A percentile compares a stretch with the other conserved stretches of the same genome.
Evolutionary conservation across 2,329 filamentous ascomycete genomes (phyloP).

Genomic region (Cercospora sesami): DNA sequence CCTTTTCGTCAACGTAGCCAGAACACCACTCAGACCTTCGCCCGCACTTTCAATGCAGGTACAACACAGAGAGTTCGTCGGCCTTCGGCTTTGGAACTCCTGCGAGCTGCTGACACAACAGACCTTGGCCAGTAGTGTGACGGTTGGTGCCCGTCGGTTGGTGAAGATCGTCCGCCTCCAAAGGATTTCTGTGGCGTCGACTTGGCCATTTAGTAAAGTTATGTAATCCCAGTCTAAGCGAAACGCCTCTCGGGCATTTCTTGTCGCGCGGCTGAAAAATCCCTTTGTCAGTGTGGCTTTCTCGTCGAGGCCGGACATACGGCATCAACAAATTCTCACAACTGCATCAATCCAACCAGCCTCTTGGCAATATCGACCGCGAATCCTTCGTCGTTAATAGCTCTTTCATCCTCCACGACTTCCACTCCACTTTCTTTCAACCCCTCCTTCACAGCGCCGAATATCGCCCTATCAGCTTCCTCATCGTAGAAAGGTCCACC

Average conservation of each 20-base stretch:
- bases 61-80: background rate
- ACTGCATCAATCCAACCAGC: conserved; percentile 30
- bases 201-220: background rate
- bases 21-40: background rate
- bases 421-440: conserved; percentile 51
- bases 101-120: background rate
- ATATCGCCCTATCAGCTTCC: conserved; percentile 51
- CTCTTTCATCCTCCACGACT: conserved; percentile 52
- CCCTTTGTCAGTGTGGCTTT: conserved; percentile 7
- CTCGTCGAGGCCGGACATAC: background rate
- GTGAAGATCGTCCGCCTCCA: background rate
- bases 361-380: conserved; percentile 50
- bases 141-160: background rate
- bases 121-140: background rate
- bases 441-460: conserved; percentile 50
- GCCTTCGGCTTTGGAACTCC: background rate
- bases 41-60: background rate
- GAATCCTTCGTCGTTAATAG: conserved; percentile 58
- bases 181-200: background rate
- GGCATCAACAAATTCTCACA: conserved; percentile 6
- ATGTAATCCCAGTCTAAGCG: background rate
- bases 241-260: background rate
- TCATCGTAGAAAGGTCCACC: conserved; percentile 56
- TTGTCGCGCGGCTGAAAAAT: background rate
- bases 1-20: background rate